Percentiles rank a stretch among this genome's conserved stretches.
phyloP scores from a whole-genome alignment of 2,329 filamentous ascomycete genomes.

The Microcyclosporella mali region DNA sequence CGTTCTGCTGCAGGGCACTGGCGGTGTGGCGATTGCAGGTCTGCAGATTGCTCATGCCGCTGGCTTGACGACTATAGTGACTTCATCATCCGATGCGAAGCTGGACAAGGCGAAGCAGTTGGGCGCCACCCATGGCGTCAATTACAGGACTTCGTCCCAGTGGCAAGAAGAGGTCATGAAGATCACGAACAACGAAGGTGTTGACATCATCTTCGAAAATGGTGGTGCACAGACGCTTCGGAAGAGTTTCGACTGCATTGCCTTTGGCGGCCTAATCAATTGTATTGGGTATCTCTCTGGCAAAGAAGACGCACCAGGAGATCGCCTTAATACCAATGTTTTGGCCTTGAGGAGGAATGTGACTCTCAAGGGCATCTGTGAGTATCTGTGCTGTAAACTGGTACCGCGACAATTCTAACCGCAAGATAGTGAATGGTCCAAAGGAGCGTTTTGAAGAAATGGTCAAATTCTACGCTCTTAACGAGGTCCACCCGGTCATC shows the following conservation, averaged over 20 bases:
- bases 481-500: slow-evolving; percentile 38
- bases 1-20: slow-evolving; percentile 40
- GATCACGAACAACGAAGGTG: slow-evolving; percentile 37
- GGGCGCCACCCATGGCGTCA: slow-evolving; percentile 54
- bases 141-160: slow-evolving; percentile 52
- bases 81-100: slow-evolving; percentile 50
- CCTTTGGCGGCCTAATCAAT: slow-evolving; percentile 38
- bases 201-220: slow-evolving; percentile 48
- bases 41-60: slow-evolving; percentile 38
- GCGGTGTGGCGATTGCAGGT: slow-evolving; percentile 39
- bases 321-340: slow-evolving; percentile 56
- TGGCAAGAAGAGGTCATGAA: slow-evolving; percentile 56
- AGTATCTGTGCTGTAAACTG: too few relatives aligned
- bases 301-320: slow-evolving; percentile 51
- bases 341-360: slow-evolving; percentile 47
- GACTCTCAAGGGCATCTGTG: slow-evolving; percentile 44
- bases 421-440: slow-evolving; percentile 50
- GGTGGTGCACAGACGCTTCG: slow-evolving; percentile 47
- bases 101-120: slow-evolving; percentile 47
- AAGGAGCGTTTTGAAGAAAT: slow-evolving; percentile 47
- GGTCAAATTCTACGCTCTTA: slow-evolving; percentile 37
- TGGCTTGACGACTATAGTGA: slow-evolving; percentile 50
- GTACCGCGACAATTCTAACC: too few relatives aligned
- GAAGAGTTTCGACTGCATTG: slow-evolving; percentile 39
- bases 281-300: slow-evolving; percentile 42